phyloP scores from a whole-genome alignment of 106 monocot genomes.

The Allium cepa region DNA sequence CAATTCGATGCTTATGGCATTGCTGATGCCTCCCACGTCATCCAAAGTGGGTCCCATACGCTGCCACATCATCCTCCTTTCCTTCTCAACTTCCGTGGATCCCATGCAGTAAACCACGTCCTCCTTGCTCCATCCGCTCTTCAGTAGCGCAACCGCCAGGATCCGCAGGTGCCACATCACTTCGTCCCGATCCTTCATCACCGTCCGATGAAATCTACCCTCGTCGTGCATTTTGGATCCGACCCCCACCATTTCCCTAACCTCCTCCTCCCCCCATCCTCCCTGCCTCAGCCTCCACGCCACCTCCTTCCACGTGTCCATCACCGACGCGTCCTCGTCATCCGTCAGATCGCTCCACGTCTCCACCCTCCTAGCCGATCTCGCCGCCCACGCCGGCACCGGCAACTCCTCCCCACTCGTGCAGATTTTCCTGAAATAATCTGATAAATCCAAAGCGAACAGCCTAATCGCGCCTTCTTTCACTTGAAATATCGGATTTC shows the following conservation, averaged over 20 bases:
- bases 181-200: slow-evolving; percentile 11
- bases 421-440: slow-evolving; percentile 18
- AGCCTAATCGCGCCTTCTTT: slow-evolving; percentile 13
- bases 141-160: slow-evolving; percentile 24
- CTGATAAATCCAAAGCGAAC: slow-evolving; percentile 29
- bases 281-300: slow-evolving; percentile 32
- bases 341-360: slow-evolving; percentile 19
- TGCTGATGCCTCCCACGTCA: no score
- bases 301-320: slow-evolving; percentile 17
- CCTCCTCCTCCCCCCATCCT: slow-evolving; percentile 53
- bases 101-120: slow-evolving; percentile 48
- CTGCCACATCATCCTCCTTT: slow-evolving; percentile 1
- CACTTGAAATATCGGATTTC: slow-evolving; percentile 44
- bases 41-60: background rate
- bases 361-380: slow-evolving; percentile 21
- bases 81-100: background rate
- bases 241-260: slow-evolving; percentile 32
- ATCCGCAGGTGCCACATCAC: slow-evolving; percentile 32
- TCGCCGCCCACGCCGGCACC: slow-evolving; percentile 28
- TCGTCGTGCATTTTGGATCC: slow-evolving; percentile 11
- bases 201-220: slow-evolving; percentile 14
- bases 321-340: background rate
- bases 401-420: background rate
- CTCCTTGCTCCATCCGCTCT: slow-evolving; percentile 49
- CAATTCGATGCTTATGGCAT: no score